Evolutionary conservation across 192 early-diverging fungal species (phyloP).

Genomic region (Diversispora eburnea): DNA sequence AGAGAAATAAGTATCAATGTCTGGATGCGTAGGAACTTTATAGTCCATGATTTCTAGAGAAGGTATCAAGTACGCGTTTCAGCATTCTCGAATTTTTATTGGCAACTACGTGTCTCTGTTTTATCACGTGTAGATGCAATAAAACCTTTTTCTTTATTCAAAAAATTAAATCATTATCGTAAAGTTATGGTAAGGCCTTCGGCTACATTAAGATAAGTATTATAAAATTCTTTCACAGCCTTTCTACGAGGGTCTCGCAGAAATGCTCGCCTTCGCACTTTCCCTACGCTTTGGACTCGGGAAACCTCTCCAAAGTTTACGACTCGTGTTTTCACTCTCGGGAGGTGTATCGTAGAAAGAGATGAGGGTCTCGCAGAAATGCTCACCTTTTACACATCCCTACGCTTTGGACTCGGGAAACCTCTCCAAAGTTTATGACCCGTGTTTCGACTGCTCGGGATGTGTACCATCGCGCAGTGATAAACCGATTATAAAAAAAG

Average conservation of each 20-base stretch:
- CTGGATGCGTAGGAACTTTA: constrained; percentile 20
- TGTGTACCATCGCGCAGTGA: constrained; percentile 25
- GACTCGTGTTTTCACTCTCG: constrained; percentile 22
- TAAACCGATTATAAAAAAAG: constrained; percentile 24
- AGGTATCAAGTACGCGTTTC: background rate
- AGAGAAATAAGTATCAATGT: constrained; percentile 23
- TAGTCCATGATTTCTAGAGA: constrained; percentile 12
- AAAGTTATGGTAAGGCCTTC: no score
- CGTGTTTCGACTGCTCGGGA: constrained; percentile 23
- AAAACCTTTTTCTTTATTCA: background rate
- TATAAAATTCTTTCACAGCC: constrained; percentile 3
- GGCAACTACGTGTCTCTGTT: constrained; percentile 15
- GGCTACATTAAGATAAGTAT: no score
- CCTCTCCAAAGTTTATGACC: constrained; percentile 25
- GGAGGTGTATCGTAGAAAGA: constrained; percentile 12
- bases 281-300: constrained; percentile 25
- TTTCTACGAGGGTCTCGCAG: constrained; percentile 23
- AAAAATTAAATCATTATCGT: no score
- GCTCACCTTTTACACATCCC: constrained; percentile 18
- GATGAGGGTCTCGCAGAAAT: constrained; percentile 22
- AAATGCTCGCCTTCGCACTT: constrained; percentile 17
- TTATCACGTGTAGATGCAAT: constrained; percentile 16
- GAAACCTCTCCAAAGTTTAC: constrained; percentile 25
- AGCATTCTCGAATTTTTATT: constrained; percentile 1
- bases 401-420: constrained; percentile 24